Base-by-base conservation (phyloP, 2,329 filamentous ascomycete species). In the Colletotrichum paranaense region DNA sequence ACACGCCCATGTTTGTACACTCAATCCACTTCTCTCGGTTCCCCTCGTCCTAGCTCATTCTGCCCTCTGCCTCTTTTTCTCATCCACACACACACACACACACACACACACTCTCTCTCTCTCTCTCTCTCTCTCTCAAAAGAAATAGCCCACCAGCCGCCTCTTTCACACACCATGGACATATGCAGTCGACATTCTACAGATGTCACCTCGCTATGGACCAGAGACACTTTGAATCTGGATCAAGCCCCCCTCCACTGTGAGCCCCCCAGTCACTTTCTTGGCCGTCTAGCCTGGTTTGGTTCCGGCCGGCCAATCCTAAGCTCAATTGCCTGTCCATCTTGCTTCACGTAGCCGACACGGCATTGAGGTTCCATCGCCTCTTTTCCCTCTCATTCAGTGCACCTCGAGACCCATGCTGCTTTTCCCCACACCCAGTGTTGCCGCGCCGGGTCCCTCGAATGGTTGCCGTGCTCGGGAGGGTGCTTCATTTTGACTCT, bases 281-380 rank as follows among this genome's bases (percentile, higher is more conserved):
- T 49, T 49, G 22, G 32, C 42, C 42, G 49, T 52, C 58, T 56
- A 46, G 30, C 30, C 49, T 62, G 46, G 63, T n/a, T 28, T 49
- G 28, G 63, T 56, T 57, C 68, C 63, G 26, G 56, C 46, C 28
- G 42, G 62, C 53, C 53, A 53, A 53, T 42, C 46, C 62, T 30
- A 53, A 32, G 52, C 16, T 58, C 46, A 62, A 52, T 14, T 52
- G 24, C 38, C 32, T 24, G 56, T 59, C 55, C 11, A 56, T 49
- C 52, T 62, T 62, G 42, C 49, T 60, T 30, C 64, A 46, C 49
- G 46, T 35, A 59, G 62, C 71, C 67, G 30, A 71, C 60, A 62
- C 67, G 71, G 71, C 62, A 74, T 72, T 74, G 62, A 74, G 56
- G 67, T 71, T 67, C 72, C 66, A 73, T 71, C 62, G 53, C 52